Conservation (phyloP, 192 early-diverging fungal genomes). For the Martensiomyces pterosporus region DNA sequence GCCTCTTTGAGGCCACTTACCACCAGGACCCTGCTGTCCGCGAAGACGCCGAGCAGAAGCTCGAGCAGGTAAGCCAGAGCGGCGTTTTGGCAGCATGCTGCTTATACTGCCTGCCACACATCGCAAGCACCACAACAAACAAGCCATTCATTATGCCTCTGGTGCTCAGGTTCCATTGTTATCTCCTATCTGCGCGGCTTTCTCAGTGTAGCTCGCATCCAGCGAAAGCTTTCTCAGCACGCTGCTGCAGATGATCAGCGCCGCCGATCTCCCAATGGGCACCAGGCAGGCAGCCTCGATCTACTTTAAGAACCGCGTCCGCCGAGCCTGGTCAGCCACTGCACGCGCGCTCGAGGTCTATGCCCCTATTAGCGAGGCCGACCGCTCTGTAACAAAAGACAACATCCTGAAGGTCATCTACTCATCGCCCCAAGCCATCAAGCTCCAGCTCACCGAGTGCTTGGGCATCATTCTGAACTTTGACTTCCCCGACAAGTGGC, state of each 20-base stretch:
- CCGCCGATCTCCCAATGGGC: conserved; percentile 25
- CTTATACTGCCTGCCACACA: too few species aligned
- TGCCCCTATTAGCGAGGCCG: conserved; percentile 58
- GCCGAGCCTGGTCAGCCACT: conserved; percentile 60
- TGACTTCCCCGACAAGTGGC: conserved; percentile 83
- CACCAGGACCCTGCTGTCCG: conserved; percentile 74
- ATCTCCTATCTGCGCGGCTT: too few species aligned
- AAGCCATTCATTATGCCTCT: conserved; percentile 25
- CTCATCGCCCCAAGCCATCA: conserved; percentile 64
- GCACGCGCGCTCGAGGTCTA: conserved; percentile 30
- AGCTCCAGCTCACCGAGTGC: conserved; percentile 79
- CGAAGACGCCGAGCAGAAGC: conserved; percentile 76
- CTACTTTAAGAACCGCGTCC: conserved; percentile 87
- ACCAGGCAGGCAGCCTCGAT: conserved; percentile 58
- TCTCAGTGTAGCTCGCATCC: conserved; percentile 36
- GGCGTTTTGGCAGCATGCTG: not conserved
- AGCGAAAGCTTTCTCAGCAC: conserved; percentile 46
- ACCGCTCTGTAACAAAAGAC: conserved; percentile 64
- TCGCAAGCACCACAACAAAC: too few species aligned
- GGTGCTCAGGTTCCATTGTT: too few species aligned
- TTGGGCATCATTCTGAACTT: conserved; percentile 68
- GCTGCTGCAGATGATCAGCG: conserved; percentile 40
- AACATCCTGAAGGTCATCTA: conserved; percentile 74
- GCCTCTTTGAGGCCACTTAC: conserved; percentile 71
- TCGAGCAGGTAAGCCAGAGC: conserved; percentile 60